Conservation (phyloP, 78 protist genomes). For the Isochrysis galbana region DNA sequence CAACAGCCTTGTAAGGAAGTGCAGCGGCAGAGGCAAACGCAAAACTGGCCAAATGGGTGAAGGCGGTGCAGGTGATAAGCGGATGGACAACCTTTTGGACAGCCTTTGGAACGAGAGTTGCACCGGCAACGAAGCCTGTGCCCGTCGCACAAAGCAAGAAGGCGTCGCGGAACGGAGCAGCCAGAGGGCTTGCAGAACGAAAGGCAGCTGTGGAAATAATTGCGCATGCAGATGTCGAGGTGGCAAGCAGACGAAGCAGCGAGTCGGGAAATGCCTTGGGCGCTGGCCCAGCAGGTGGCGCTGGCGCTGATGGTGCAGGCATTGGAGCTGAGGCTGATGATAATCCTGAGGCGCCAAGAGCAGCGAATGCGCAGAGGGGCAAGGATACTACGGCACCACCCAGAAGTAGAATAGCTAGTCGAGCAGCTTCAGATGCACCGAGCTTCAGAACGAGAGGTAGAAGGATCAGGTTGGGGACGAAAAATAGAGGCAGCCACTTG, state of each 20-base stretch:
- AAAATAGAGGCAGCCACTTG: background rate
- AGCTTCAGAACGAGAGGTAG: background rate
- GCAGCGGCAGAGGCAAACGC: background rate
- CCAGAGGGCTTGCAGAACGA: no score
- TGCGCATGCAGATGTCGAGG: no score
- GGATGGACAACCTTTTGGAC: background rate
- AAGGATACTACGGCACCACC: background rate
- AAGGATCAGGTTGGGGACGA: constrained; percentile 1
- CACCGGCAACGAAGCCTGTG: background rate
- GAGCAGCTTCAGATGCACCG: background rate
- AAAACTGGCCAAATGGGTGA: background rate
- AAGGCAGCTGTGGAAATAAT: no score
- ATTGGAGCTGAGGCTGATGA: no score
- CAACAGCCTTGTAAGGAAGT: background rate
- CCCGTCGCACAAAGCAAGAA: background rate
- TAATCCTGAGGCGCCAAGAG: background rate
- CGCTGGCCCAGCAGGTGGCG: no score
- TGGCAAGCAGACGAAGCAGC: background rate
- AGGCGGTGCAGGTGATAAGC: background rate
- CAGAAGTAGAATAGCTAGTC: background rate
- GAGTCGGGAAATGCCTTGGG: background rate
- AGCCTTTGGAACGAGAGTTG: background rate
- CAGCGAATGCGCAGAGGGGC: background rate
- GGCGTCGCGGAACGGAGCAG: background rate
- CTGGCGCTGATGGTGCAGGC: no score